Evolutionary conservation across 768 basidiomycete genomes (phyloP).

Genomic region (Lactarius tabidus): DNA sequence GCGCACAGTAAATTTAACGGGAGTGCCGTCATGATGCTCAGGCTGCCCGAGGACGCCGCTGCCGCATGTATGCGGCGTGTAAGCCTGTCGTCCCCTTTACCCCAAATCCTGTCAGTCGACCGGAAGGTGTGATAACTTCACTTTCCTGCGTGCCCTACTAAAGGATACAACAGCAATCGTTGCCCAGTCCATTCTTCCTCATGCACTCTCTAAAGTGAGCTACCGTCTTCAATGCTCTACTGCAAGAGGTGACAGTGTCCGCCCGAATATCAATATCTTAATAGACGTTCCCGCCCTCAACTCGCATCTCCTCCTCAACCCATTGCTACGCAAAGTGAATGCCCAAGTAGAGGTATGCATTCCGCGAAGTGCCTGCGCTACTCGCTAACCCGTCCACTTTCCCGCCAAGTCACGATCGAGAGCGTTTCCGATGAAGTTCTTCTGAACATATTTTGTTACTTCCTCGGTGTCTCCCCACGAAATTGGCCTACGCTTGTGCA

Average conservation of each 20-base stretch:
- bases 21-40: no score
- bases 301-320: background rate
- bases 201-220: background rate
- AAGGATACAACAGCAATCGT: background rate
- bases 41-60: no score
- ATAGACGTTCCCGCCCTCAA: no score
- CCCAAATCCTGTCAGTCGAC: no score
- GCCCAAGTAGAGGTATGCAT: no score
- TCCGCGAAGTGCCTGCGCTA: no score
- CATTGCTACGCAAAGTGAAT: background rate
- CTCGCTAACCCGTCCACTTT: no score
- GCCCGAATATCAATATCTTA: background rate
- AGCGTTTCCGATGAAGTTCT: background rate
- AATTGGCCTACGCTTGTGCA: no score
- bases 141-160: background rate
- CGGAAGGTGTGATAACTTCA: no score
- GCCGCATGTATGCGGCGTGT: no score
- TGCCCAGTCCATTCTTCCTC: background rate
- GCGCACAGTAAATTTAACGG: no score
- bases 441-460: background rate
- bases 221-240: background rate
- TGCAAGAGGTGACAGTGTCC: background rate
- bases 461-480: background rate
- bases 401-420: background rate
- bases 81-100: no score